A percentile compares a stretch with the other conserved stretches of the same genome.
Conservation (phyloP, 2,329 filamentous ascomycete genomes). For the Aspergillus arachidicola region DNA sequence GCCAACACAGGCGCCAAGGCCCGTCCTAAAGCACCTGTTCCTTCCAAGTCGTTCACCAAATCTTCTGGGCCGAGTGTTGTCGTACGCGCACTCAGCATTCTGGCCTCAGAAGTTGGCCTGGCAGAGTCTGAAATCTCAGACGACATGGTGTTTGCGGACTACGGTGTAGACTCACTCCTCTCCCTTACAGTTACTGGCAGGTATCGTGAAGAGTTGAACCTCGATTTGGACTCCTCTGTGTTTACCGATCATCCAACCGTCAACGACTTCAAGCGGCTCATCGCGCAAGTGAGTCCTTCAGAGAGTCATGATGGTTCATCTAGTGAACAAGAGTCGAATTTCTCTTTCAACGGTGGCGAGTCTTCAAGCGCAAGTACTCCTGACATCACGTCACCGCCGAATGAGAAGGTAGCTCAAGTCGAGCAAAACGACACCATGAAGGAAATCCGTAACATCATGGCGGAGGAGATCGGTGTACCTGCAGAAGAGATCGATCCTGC, state of each 20-base stretch:
- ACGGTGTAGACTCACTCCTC: slow-evolving; percentile 64
- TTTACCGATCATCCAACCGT: slow-evolving; percentile 64
- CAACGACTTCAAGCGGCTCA: slow-evolving; percentile 62
- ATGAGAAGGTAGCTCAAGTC: slow-evolving; percentile 28
- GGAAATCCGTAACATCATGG: slow-evolving; percentile 44
- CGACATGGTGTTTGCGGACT: slow-evolving; percentile 62
- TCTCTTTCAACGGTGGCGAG: slow-evolving; percentile 29
- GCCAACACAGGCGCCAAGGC: slow-evolving; percentile 24
- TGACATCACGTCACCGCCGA: slow-evolving; percentile 31
- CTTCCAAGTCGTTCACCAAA: slow-evolving; percentile 25
- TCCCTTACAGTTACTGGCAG: slow-evolving; percentile 64
- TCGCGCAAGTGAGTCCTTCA: slow-evolving; percentile 40
- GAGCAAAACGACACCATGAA: slow-evolving; percentile 39
- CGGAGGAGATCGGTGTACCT: slow-evolving; percentile 48
- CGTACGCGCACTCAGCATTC: slow-evolving; percentile 40
- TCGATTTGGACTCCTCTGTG: slow-evolving; percentile 61
- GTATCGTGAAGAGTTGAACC: slow-evolving; percentile 63
- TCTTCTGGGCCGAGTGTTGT: slow-evolving; percentile 34
- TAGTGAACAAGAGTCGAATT: slow-evolving; percentile 33
- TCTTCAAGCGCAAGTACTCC: slow-evolving; percentile 37
- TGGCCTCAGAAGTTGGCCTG: slow-evolving; percentile 55
- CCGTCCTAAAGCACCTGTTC: slow-evolving; percentile 28
- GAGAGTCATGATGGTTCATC: slow-evolving; percentile 34
- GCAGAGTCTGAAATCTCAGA: slow-evolving; percentile 62
- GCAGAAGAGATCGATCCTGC: slow-evolving; percentile 43